These are phyloP conservation scores for Rhynchosporium graminicola DNA, from an alignment of 2,329 filamentous ascomycete species.

Conservation along the genomic window DNA sequence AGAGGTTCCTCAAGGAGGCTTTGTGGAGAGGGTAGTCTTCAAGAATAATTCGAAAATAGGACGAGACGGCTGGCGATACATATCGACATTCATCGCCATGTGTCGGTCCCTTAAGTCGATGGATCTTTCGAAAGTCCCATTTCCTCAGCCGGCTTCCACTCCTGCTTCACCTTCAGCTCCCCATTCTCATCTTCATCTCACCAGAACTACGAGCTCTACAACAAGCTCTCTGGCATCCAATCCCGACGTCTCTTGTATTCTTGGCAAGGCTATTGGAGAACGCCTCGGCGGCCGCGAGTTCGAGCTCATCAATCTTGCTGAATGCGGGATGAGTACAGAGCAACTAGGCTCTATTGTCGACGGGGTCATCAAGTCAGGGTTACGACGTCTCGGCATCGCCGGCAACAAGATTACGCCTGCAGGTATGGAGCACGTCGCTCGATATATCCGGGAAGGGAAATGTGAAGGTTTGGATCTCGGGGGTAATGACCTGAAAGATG, in stretches of 20 bases:
- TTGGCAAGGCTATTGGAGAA: constrained; percentile 75
- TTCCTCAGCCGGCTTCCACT: constrained; percentile 54
- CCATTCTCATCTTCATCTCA: constrained; percentile 26
- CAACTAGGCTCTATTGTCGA: constrained; percentile 79
- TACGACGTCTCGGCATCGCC: constrained; percentile 78
- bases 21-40: constrained; percentile 82
- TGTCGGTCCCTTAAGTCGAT: constrained; percentile 83
- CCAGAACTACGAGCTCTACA: constrained; percentile 30
- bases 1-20: constrained; percentile 53
- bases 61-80: constrained; percentile 85
- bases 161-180: constrained; percentile 25
- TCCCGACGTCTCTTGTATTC: constrained; percentile 57
- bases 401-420: constrained; percentile 76
- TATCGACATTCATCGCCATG: constrained; percentile 87
- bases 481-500: constrained; percentile 70
- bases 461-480: constrained; percentile 90
- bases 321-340: constrained; percentile 70
- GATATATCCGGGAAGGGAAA: constrained; percentile 72
- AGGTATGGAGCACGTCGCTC: constrained; percentile 73
- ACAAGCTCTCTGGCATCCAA: constrained; percentile 16
- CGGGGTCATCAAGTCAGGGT: constrained; percentile 74
- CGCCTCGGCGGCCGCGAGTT: constrained; percentile 74
- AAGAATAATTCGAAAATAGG: constrained; percentile 89
- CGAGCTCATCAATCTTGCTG: constrained; percentile 80
- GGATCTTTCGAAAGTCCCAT: constrained; percentile 82